phyloP scores from a whole-genome alignment of 192 early-diverging fungal genomes.

The Rhizophagus clarus region DNA sequence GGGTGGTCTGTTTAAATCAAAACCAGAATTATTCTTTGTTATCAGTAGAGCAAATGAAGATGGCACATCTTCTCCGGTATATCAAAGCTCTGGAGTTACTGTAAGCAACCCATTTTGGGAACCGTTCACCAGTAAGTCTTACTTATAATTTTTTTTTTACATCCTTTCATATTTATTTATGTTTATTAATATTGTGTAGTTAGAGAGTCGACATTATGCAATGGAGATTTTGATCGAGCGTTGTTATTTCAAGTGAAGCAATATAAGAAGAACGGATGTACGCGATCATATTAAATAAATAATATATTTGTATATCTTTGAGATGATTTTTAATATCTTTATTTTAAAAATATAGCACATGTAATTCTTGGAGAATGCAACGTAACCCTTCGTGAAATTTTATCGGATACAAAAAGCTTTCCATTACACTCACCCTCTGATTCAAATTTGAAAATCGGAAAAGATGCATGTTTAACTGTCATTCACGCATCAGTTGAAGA shows the following conservation, averaged over 20 bases:
- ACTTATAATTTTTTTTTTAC: background rate
- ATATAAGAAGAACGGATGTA: constrained; percentile 38
- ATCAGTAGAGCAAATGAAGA: constrained; percentile 44
- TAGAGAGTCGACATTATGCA: constrained; percentile 32
- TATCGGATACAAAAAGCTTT: background rate
- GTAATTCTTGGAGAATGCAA: background rate
- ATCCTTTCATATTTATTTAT: background rate
- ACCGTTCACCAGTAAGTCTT: constrained; percentile 32
- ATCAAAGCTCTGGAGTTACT: constrained; percentile 24
- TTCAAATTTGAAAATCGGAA: background rate
- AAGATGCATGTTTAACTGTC: background rate
- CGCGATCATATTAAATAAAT: constrained; percentile 8
- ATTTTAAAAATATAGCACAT: background rate
- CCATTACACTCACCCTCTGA: background rate
- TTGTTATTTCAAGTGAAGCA: constrained; percentile 37
- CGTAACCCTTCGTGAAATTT: constrained; percentile 9
- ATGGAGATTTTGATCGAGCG: constrained; percentile 36
- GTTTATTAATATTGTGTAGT: background rate
- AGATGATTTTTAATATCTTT: background rate
- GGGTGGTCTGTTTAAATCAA: constrained; percentile 32
- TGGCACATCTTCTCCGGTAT: constrained; percentile 41
- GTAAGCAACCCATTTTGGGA: constrained; percentile 35
- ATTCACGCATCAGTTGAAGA: background rate
- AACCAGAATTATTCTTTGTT: constrained; percentile 36
- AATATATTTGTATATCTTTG: background rate